These are phyloP conservation scores for Fomes fomentarius DNA, from an alignment of 1,284 basidiomycete genomes.

Conservation along the genomic window DNA sequence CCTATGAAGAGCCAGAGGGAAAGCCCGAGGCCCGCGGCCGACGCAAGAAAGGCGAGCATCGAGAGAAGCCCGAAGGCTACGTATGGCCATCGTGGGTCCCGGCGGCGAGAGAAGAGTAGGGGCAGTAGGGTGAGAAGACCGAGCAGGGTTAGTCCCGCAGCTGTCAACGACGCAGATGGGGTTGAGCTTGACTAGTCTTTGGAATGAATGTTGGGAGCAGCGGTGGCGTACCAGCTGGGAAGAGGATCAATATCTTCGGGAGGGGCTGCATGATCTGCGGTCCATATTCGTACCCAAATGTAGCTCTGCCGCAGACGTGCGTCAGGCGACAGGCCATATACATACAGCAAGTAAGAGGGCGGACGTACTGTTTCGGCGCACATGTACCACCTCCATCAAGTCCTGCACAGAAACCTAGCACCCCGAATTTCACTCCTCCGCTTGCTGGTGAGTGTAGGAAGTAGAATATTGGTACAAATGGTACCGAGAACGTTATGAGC, in stretches of 20 bases:
- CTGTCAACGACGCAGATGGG: too few relatives aligned
- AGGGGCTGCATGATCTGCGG: constrained; percentile 29
- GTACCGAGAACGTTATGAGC: constrained; percentile 34
- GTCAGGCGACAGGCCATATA: background rate
- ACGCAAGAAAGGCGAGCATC: constrained; percentile 27
- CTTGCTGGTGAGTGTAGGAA: constrained; percentile 29
- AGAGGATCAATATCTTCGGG: constrained; percentile 30
- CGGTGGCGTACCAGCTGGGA: constrained; percentile 33
- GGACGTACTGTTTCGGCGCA: constrained; percentile 26
- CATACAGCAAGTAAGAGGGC: background rate
- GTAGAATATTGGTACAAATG: constrained; percentile 33
- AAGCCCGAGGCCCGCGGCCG: constrained; percentile 30
- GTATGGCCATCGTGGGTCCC: constrained; percentile 27
- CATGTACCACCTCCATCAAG: constrained; percentile 22
- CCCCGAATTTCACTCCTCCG: constrained; percentile 33
- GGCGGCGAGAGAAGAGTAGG: constrained; percentile 25
- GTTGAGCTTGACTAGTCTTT: background rate
- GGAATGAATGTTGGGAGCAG: background rate
- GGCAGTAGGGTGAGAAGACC: constrained; percentile 29
- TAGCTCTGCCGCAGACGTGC: constrained; percentile 4
- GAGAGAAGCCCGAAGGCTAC: constrained; percentile 30
- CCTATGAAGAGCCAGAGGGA: constrained; percentile 32
- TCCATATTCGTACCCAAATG: constrained; percentile 31
- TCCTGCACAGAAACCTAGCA: constrained; percentile 35
- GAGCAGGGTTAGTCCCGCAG: constrained; percentile 30